Evolutionary conservation across 805 yeast genomes (phyloP), one percentile per base, ranked within the genome.

Genomic region (Starmerella lactis-condensi): DNA sequence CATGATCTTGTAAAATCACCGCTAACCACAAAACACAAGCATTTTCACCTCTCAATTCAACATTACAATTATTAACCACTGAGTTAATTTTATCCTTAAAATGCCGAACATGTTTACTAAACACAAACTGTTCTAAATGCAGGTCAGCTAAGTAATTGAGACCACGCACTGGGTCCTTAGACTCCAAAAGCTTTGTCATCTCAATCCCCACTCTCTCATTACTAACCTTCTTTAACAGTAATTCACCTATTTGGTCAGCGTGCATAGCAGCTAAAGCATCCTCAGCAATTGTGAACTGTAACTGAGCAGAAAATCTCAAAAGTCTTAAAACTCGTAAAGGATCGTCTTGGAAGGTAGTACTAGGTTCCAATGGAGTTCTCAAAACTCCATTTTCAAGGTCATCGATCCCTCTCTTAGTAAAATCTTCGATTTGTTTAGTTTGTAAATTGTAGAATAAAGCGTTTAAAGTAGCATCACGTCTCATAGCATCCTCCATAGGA

Each of bases 391-490:
- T 40, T 25, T 61, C 42, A 40, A 89, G 57, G 52, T 89, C 99
- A 6, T 62, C 48, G 4, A 83, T 47, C 0, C 99, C 99, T 14
- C 52, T 45, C 0, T 65, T 67, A 0, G 98, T 89, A 37, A 74
- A 69, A 53, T 89, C 99, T 50, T 89, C 99, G 16, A 89, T 71
- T 36, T 62, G 42, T 10, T 60, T 60, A 4, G 71, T 65, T 32
- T 65, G 64, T 31, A 89, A 63, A 52, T 89, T 89, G 54, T 75
- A 89, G 47, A 89, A 89, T 16, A 89, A 56, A 0, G 98, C 92
- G 51, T 89, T 89, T 32, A 89, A 57, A 0, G 98, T 89, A 2
- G 96, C 96, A 56, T 89, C 99, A 48, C 99, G 63, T 46, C 99
- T 65, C 41, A 69, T 58, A 0, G 96, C 94, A 53, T 89, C 99